Evolutionary conservation across 306 rosid species (phyloP), one percentile per base, ranked within the genome.

Genomic region (Trichosanthes truncata): DNA sequence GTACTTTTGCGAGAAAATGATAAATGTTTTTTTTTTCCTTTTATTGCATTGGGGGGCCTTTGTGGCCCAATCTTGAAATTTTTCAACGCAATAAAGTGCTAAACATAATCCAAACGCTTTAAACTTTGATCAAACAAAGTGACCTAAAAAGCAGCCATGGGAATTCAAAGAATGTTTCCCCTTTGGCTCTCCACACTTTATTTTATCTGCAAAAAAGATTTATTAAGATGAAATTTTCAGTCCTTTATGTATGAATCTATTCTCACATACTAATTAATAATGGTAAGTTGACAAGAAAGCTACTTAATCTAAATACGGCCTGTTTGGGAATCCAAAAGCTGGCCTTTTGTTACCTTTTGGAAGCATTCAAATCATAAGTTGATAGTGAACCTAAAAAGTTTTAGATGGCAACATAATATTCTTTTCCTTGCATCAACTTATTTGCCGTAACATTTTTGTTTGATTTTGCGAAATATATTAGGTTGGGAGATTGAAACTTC

Each of bases 131-230:
- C 18, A 80, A 78, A 79, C 59, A 84, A 87, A 86, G 88, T 81
- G 61, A 80, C 43, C 48, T 20, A 69, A 81, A 83, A 91, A 84
- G 89, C 86, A 80, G 60, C 83, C 87, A 26, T 43, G 73, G n/a
- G 56, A 59, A 78, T 80, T 65, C 73, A 66, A 77, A 57, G 78
- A 74, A 60, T 23, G 43, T 72, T 72, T 72, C 38, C 38, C 77
- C 77, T 72, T 71, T 43, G 12, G 38, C 56, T 45, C 23, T 71
- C 14, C 2, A 11, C 13, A 79, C 23, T 46, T 46, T 72, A 6
- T 6, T 26, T 29, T 13, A 10, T 72, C 12, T 61, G 3, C 20
- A 26, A 61, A 61, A 6, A 20, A 9, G 13, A 63, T 38, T 38
- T 10, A 40, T 41, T 68, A 41, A 68, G 18, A 41, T 13, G 33